phyloP scores from a whole-genome alignment of 2,329 filamentous ascomycete species.

The Magnaporthiopsis incrustans region DNA sequence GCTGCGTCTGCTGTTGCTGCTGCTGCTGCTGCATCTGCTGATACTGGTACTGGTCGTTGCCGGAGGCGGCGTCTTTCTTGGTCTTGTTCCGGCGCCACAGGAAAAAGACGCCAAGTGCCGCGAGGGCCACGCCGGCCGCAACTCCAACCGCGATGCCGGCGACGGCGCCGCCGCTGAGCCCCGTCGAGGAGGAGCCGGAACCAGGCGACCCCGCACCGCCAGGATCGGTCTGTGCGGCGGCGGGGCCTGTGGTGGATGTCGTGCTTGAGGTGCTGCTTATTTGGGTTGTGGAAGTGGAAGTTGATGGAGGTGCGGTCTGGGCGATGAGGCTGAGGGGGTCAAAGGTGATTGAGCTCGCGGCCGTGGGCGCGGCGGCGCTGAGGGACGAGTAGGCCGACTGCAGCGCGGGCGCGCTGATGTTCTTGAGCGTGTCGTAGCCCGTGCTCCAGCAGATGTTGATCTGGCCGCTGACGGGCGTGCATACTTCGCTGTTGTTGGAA shows the following conservation, averaged over 20 bases:
- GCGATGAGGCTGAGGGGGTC: conserved; percentile 10
- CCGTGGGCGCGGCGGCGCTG: conserved; percentile 10
- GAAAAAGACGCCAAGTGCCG: conserved; percentile 7
- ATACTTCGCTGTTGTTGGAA: conserved; percentile 7
- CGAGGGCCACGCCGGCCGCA: conserved; percentile 6
- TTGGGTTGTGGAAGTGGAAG: neutral
- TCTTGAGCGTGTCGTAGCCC: conserved; percentile 12
- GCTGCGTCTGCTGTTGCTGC: neutral
- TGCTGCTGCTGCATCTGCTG: too few relatives aligned
- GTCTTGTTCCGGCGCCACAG: conserved; percentile 8
- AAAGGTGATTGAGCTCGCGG: conserved; percentile 12
- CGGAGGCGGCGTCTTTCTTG: neutral
- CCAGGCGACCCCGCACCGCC: neutral
- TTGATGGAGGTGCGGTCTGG: conserved; percentile 6
- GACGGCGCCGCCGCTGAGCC: neutral
- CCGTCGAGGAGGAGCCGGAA: neutral
- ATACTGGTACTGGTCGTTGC: too few relatives aligned
- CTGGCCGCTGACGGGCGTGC: conserved; percentile 11
- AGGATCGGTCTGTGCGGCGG: neutral
- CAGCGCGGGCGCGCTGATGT: conserved; percentile 11
- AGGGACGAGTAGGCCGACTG: conserved; percentile 13
- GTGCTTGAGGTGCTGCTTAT: neutral
- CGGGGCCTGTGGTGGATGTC: neutral
- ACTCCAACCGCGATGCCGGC: conserved; percentile 1
- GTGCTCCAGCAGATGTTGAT: conserved; percentile 16